Evolutionary conservation across 768 basidiomycete species (phyloP).

Genomic region (Suillus bovinus): DNA sequence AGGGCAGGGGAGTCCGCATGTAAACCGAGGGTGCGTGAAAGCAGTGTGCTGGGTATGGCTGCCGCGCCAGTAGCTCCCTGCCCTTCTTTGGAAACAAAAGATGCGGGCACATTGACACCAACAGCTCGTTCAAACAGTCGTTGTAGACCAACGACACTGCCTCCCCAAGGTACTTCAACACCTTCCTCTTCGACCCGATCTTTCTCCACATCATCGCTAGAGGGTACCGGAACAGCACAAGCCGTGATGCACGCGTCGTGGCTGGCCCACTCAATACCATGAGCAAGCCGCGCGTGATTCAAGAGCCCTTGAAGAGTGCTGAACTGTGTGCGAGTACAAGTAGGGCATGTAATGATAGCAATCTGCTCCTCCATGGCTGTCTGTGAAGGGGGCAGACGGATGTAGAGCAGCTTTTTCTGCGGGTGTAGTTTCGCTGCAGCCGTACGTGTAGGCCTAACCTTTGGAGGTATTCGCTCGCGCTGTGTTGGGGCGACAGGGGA

Average conservation of each 20-base stretch:
- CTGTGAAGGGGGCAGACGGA: conserved; percentile 33
- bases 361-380: conserved; percentile 28
- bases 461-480: conserved; percentile 19
- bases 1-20: conserved; percentile 53
- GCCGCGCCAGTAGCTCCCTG: neutral
- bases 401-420: conserved; percentile 40
- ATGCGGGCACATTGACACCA: conserved; percentile 29
- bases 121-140: conserved; percentile 53
- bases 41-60: conserved; percentile 35
- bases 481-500: conserved; percentile 20
- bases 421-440: conserved; percentile 25
- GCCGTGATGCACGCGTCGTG: conserved; percentile 52
- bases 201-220: conserved; percentile 34
- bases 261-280: conserved; percentile 47
- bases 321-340: conserved; percentile 47
- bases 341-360: conserved; percentile 40
- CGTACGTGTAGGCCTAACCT: conserved; percentile 29
- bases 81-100: conserved; percentile 6
- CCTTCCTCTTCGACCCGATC: conserved; percentile 41
- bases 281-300: conserved; percentile 52
- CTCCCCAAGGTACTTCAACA: conserved; percentile 33
- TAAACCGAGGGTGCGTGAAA: conserved; percentile 49
- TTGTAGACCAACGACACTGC: conserved; percentile 44
- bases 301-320: conserved; percentile 52
- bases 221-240: conserved; percentile 40